Evolutionary conservation across 768 basidiomycete genomes (phyloP).

Genomic region (Suillus fuscotomentosus): DNA sequence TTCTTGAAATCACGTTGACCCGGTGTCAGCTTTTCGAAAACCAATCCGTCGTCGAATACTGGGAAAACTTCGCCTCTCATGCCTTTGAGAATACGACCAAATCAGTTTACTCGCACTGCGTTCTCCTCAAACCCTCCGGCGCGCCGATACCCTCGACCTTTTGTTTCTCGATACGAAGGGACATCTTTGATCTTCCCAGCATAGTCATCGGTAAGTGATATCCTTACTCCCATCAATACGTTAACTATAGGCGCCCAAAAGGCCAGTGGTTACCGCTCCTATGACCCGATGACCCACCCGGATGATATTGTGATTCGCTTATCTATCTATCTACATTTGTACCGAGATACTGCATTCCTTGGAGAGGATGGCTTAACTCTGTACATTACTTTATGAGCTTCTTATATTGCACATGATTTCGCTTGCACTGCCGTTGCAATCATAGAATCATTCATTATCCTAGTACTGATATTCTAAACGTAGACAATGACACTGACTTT

Average conservation of each 20-base stretch:
- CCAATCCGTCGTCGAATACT: constrained; percentile 92
- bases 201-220: constrained; percentile 72
- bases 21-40: constrained; percentile 81
- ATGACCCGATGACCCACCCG: constrained; percentile 32
- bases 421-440: constrained; percentile 1
- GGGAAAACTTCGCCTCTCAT: constrained; percentile 95
- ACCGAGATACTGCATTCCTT: constrained; percentile 5
- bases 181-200: constrained; percentile 88
- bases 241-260: constrained; percentile 26
- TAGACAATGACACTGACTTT: background rate
- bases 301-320: background rate
- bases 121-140: constrained; percentile 81
- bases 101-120: constrained; percentile 91
- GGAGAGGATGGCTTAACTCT: constrained; percentile 12
- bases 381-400: constrained; percentile 12
- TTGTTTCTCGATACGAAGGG: constrained; percentile 93
- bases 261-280: constrained; percentile 88
- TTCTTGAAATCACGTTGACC: constrained; percentile 6
- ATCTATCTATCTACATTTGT: constrained; percentile 14
- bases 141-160: constrained; percentile 89
- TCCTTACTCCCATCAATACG: background rate
- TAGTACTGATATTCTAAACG: background rate
- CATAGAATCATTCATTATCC: constrained; percentile 1
- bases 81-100: constrained; percentile 98
- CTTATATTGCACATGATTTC: constrained; percentile 9